phyloP scores from a whole-genome alignment of 805 yeast genomes.

The Yueomyces sp. region DNA sequence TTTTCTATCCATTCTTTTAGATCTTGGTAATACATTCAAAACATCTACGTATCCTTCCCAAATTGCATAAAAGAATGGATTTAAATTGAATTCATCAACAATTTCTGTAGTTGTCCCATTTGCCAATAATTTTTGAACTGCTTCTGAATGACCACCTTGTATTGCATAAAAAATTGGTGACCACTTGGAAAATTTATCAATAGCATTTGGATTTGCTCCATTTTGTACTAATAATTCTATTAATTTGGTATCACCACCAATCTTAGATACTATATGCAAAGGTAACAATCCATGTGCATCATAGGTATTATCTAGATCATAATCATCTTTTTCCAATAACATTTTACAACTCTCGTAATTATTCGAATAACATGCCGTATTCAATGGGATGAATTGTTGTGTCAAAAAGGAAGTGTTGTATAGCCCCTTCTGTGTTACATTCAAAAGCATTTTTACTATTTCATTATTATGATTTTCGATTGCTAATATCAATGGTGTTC shows the following conservation, averaged over 20 bases:
- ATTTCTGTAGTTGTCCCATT: constrained; percentile 58
- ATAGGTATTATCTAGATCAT: constrained; percentile 17
- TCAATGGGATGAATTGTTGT: constrained; percentile 62
- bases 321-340: constrained; percentile 29
- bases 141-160: constrained; percentile 61
- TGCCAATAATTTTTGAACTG: constrained; percentile 57
- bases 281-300: constrained; percentile 87
- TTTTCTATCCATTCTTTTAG: constrained; percentile 1
- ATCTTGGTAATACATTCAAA: constrained; percentile 42
- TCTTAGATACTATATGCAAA: constrained; percentile 75
- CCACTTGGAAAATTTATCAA: constrained; percentile 86
- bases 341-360: constrained; percentile 55
- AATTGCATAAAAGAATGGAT: constrained; percentile 79
- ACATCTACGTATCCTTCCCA: constrained; percentile 91
- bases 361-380: constrained; percentile 81
- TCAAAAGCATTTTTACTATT: constrained; percentile 33
- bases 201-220: constrained; percentile 63
- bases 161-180: constrained; percentile 87
- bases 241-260: constrained; percentile 55
- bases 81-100: constrained; percentile 65
- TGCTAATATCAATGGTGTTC: constrained; percentile 73
- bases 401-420: constrained; percentile 13
- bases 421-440: constrained; percentile 29
- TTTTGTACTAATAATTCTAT: constrained; percentile 55
- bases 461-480: constrained; percentile 53